Evolutionary conservation across 2,329 filamentous ascomycete genomes (phyloP), one percentile per base, ranked within the genome.

Genomic region (Beauveria bassiana): DNA sequence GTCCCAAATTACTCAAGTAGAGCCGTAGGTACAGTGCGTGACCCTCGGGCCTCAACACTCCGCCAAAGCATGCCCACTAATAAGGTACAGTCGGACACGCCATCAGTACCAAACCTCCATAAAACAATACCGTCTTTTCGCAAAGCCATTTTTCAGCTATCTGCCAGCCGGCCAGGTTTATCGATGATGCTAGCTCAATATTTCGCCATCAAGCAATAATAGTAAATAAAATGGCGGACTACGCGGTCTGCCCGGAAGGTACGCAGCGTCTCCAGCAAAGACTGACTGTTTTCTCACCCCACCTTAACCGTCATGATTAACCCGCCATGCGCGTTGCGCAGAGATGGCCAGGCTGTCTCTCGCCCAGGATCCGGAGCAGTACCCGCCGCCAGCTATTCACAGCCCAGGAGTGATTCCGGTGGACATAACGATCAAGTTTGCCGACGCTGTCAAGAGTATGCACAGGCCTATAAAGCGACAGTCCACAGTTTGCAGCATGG

Each of bases 401-500:
- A 75, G 75, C 58, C 74, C 78, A 10, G 83, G 84, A 45, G 72
- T 87, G 26, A 71, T 86, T 60, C 74, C 81, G 43, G 75, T 78
- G 28, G 84, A 87, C 67, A 84, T 88, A 58, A 87, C 85, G 1
- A 70, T 78, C 20, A 77, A 77, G 64, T 87, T 88, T 66, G 70
- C 72, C 6, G 68, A 76, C 24, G 85, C 85, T 12, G 78, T 80
- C 26, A 75, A 78, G 59, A 76, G 85, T 87, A 72, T 57, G 79
- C 65, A 38, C 3, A n/a, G 47, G 5, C 7, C 8, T 22, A n/a
- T 22, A 46, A 20, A 14, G 43, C 31, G 43, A 20, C 53, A 53
- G 52, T 46, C 45, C 50, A 55, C 4, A 43, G 24, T 16, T 28
- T 54, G 62, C 64, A 16, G 20, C 62, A 53, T n/a, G 10, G 24